phyloP scores from a whole-genome alignment of 116 monocot genomes.

The Cymodocea nodosa region DNA sequence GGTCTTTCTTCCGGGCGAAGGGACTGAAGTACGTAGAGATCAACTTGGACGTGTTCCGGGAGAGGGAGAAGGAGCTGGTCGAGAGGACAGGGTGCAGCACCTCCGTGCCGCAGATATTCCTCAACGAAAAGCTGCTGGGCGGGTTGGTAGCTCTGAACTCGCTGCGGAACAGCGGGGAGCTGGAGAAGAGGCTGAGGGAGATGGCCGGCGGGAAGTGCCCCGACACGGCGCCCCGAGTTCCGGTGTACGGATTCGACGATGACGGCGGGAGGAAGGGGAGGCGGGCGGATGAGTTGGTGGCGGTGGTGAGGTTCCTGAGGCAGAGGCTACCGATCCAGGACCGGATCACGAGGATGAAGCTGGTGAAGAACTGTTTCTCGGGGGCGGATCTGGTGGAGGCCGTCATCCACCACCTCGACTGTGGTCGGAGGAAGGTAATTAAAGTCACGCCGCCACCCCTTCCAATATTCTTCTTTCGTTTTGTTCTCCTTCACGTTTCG shows the following conservation, averaged over 20 bases:
- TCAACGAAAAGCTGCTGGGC: too few species aligned
- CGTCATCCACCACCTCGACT: constrained; percentile 64
- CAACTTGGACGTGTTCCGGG: constrained; percentile 94
- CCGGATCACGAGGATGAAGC: constrained; percentile 57
- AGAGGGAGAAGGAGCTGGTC: constrained; percentile 53
- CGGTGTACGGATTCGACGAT: constrained; percentile 69
- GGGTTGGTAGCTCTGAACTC: constrained; percentile 30
- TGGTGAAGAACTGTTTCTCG: constrained; percentile 77
- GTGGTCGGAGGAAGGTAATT: constrained; percentile 61
- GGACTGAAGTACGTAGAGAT: constrained; percentile 67
- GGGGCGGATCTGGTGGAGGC: constrained; percentile 47
- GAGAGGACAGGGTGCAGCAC: constrained; percentile 12
- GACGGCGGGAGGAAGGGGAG: constrained; percentile 11
- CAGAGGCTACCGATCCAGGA: constrained; percentile 67
- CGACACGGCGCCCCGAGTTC: constrained; percentile 42
- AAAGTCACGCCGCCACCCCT: too few species aligned
- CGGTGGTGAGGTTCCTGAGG: constrained; percentile 37
- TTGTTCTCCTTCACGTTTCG: too few species aligned
- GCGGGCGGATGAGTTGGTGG: constrained; percentile 37
- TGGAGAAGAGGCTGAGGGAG: constrained; percentile 49
- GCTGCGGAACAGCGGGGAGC: constrained; percentile 87
- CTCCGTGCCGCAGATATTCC: too few species aligned
- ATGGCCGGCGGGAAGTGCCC: constrained; percentile 43
- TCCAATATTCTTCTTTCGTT: too few species aligned
- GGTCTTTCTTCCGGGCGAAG: constrained; percentile 52